Evolutionary conservation across 2,329 filamentous ascomycete genomes (phyloP).

Genomic region (Samsoniella hepiali): DNA sequence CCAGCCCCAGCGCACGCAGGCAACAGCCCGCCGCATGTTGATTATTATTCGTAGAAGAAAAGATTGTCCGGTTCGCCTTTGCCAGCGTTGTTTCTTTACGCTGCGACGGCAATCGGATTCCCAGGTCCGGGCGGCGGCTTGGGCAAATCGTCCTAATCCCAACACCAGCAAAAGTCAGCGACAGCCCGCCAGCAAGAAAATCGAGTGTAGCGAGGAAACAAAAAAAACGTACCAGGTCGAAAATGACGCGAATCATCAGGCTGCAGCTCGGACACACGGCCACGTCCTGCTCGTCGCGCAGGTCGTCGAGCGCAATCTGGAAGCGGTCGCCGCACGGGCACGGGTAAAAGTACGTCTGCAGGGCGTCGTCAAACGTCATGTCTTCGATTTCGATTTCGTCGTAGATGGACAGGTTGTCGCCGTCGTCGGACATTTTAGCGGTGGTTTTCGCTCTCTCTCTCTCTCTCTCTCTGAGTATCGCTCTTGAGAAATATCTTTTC

Average conservation of each 20-base stretch:
- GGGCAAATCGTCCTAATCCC: conserved; percentile 43
- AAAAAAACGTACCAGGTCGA: conserved; percentile 64
- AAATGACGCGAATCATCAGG: conserved; percentile 93
- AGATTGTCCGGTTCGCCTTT: not conserved
- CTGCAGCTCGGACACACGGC: conserved; percentile 98
- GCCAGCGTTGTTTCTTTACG: conserved; percentile 29
- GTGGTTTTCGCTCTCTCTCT: not conserved
- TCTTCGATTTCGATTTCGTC: conserved; percentile 99
- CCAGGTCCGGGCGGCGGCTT: conserved; percentile 35
- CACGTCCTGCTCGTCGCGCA: conserved; percentile 87
- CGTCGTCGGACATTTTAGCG: conserved; percentile 56
- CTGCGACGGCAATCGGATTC: conserved; percentile 38
- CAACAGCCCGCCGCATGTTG: not conserved
- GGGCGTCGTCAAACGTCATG: conserved; percentile 81
- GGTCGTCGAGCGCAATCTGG: conserved; percentile 79
- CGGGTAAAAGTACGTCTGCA: conserved; percentile 91
- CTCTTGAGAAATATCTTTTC: not conserved
- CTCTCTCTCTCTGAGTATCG: not conserved
- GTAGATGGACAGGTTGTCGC: conserved; percentile 71
- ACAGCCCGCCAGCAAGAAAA: not conserved
- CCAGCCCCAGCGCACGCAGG: not conserved
- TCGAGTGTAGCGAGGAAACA: not conserved
- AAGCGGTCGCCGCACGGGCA: conserved; percentile 97
- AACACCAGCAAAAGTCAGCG: not conserved
- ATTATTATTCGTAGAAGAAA: not conserved